Evolutionary conservation across 441 rosid species (phyloP).

Genomic region (Adansonia rubrostipa): DNA sequence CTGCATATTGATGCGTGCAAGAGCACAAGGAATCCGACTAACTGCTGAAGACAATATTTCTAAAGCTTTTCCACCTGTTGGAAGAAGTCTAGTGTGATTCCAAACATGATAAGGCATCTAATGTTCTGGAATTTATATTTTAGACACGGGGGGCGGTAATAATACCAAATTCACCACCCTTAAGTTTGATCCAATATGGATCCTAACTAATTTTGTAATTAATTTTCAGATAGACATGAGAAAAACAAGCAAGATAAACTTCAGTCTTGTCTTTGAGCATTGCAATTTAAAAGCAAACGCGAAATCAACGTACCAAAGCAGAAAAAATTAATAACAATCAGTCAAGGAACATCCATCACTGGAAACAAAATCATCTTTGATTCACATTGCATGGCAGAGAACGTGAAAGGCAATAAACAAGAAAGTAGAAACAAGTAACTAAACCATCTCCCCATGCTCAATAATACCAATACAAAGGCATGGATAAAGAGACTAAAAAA

Average conservation of each 20-base stretch:
- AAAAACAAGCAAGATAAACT: not conserved
- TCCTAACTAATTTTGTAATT: not conserved
- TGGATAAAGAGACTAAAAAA: not conserved
- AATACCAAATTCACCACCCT: not conserved
- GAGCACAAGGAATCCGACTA: not conserved
- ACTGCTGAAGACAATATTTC: not conserved
- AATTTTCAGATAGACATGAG: not conserved
- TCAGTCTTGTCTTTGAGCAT: not conserved
- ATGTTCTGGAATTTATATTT: not conserved
- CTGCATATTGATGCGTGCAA: not conserved
- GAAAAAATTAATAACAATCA: not conserved
- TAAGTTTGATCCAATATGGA: not conserved
- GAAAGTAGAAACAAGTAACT: not conserved
- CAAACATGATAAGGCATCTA: not conserved
- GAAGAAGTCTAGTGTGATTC: not conserved
- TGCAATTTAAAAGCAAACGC: not conserved
- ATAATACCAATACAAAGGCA: not conserved
- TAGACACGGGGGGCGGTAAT: too few species aligned
- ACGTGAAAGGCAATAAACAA: not conserved
- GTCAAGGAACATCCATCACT: not conserved
- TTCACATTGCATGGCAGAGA: not conserved
- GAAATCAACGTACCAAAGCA: not conserved
- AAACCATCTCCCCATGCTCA: not conserved
- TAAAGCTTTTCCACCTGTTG: not conserved
- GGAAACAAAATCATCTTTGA: not conserved